Base-by-base conservation (phyloP, 192 early-diverging fungal genomes). In the Gonapodya prolifera region DNA sequence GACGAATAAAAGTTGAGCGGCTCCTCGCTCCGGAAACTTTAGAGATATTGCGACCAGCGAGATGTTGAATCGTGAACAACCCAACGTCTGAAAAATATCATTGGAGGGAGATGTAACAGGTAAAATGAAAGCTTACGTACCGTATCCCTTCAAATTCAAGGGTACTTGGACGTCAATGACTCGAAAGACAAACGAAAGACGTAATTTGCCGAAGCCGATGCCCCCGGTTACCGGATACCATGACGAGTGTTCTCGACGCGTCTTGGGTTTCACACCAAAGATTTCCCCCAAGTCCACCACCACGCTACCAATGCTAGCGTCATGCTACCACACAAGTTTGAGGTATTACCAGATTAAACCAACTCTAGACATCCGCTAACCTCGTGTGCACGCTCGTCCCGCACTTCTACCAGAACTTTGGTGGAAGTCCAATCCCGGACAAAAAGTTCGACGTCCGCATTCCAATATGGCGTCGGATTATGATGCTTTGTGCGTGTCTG, bases 381-480 rank as follows among this genome's bases (percentile, higher is more conserved):
- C 31, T 73, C 45, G 31, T 32, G 71, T 16, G 32, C 8, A 2
- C 71, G 71, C 18, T 73, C 71, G 32, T 32, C 71, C 29, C 32
- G 18, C 71, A 73, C 71, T 8, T 16, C 71, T 2, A 73, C 29
- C 31, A 2, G 16, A 13, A 73, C 29, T 8, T 13, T 8, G 18
- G 71, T 13, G 28, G 2, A 16, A 2, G 18, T 32, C 71, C 18
- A 73, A 32, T 73, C 71, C 16, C 18, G 18, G 31, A 73, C 18
- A 32, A 32, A 32, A 18, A 18, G 13, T 73, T 73, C 71, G 31
- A 32, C 8, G 71, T 18, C 18, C 2, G 8, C 32, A 73, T 73
- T 73, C 71, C 71, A 73, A 73, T 73, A 73, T 30, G 71, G 71
- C 31, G 71, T 32, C 71, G 71, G 71, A 73, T 73, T 73, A 29